Evolutionary conservation across 805 yeast genomes (phyloP).

Genomic region (Ogataea glucozyma): DNA sequence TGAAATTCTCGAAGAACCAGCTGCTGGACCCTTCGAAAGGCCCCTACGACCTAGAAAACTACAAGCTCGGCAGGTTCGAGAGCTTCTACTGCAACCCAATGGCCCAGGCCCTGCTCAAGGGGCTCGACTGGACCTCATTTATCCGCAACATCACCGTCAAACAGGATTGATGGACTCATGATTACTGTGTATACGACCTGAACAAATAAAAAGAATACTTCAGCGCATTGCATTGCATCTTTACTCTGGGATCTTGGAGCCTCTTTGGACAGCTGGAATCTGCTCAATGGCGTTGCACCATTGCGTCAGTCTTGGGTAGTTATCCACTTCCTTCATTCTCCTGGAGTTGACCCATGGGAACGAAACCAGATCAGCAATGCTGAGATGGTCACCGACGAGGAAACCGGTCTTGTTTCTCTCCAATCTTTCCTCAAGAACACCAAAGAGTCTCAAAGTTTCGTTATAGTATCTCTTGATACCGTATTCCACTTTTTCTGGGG

Average conservation of each 20-base stretch:
- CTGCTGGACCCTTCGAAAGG: slow-evolving; percentile 21
- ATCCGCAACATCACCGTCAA: slow-evolving; percentile 13
- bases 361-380: slow-evolving; percentile 58
- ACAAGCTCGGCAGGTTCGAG: slow-evolving; percentile 40
- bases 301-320: slow-evolving; percentile 41
- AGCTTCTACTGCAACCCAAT: slow-evolving; percentile 41
- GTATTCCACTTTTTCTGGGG: slow-evolving; percentile 54
- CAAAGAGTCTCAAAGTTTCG: slow-evolving; percentile 54
- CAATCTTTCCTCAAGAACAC: slow-evolving; percentile 55
- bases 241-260: slow-evolving; percentile 22
- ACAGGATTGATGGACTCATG: background rate
- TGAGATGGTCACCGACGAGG: slow-evolving; percentile 59
- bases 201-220: background rate
- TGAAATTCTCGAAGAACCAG: slow-evolving; percentile 40
- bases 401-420: slow-evolving; percentile 49
- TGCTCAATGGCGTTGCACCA: slow-evolving; percentile 41
- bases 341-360: slow-evolving; percentile 45
- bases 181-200: background rate
- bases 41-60: slow-evolving; percentile 38
- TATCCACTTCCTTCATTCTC: slow-evolving; percentile 35
- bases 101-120: slow-evolving; percentile 39
- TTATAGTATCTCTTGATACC: slow-evolving; percentile 51
- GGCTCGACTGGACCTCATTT: slow-evolving; percentile 36
- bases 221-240: background rate
- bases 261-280: slow-evolving; percentile 38